Conservation (phyloP, 1,139 yeast species). For the Kluyveromyces sp. region DNA sequence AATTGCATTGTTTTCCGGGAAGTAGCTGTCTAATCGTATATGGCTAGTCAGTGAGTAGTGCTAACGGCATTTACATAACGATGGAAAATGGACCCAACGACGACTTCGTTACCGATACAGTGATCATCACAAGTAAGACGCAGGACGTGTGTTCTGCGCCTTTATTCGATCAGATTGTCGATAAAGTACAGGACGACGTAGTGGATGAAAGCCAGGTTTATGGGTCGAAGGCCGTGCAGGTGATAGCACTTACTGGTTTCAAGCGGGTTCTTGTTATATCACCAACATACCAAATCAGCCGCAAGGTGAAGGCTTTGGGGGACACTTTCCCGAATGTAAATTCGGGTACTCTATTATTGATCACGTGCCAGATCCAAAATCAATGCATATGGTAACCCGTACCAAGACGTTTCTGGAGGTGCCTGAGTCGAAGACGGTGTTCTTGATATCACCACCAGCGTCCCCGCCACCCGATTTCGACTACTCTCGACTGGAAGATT, state of each 20-base stretch:
- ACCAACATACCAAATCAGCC: conserved; percentile 11
- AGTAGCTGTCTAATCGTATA: too few relatives aligned
- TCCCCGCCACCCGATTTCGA: conserved; percentile 37
- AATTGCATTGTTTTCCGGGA: too few relatives aligned
- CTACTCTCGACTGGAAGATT: conserved; percentile 31
- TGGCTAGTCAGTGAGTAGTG: too few relatives aligned
- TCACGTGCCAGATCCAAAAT: conserved; percentile 13
- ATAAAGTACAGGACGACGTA: conserved; percentile 10
- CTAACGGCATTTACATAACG: too few relatives aligned
- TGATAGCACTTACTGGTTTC: conserved; percentile 14
- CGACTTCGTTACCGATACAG: conserved; percentile 14
- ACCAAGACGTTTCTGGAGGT: conserved; percentile 25
- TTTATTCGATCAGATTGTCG: conserved; percentile 7
- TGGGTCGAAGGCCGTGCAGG: conserved; percentile 14
- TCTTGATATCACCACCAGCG: conserved; percentile 35
- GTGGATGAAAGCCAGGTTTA: conserved; percentile 8
- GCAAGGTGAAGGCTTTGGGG: background rate
- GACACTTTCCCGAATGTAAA: conserved; percentile 1
- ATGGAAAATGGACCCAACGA: background rate
- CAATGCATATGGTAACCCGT: conserved; percentile 7
- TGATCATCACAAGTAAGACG: conserved; percentile 13
- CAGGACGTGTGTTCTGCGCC: conserved; percentile 7
- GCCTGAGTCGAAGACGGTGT: conserved; percentile 29
- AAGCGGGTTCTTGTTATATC: conserved; percentile 17
- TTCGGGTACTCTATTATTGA: conserved; percentile 14